Conservation (phyloP, 2,329 filamentous ascomycete species). For the Colletotrichum orchidophilum region DNA sequence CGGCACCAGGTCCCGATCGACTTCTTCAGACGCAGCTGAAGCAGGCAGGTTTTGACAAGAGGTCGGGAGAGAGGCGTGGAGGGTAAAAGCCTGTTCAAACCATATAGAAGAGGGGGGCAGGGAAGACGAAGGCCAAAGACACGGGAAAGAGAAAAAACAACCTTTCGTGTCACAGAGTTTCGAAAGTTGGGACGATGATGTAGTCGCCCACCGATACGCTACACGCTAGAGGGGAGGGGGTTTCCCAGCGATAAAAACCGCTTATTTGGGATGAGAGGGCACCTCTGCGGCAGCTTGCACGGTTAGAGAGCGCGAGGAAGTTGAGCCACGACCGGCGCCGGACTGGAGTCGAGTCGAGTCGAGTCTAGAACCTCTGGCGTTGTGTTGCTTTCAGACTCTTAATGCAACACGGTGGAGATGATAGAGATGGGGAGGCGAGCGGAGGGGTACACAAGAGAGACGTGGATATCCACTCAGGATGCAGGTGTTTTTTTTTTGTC, state of each 20-base stretch:
- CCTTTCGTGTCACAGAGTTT: conserved; percentile 24
- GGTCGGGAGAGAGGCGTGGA: neutral
- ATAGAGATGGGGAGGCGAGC: neutral
- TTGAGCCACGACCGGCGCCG: neutral
- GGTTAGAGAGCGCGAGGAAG: neutral
- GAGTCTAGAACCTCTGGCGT: conserved; percentile 15
- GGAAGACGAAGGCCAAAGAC: neutral
- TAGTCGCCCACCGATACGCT: conserved; percentile 3
- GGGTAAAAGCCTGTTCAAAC: neutral
- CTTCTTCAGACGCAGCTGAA: neutral
- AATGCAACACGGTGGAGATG: conserved; percentile 14
- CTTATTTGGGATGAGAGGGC: neutral
- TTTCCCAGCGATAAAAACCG: neutral
- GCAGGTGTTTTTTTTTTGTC: neutral
- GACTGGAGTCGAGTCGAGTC: neutral
- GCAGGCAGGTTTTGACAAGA: conserved; percentile 5
- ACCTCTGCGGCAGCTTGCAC: neutral
- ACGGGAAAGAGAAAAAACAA: neutral
- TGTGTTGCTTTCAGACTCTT: neutral
- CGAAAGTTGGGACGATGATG: conserved; percentile 26
- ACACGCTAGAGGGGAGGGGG: conserved; percentile 4
- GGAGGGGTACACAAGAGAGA: conserved; percentile 1
- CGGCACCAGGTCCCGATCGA: conserved; percentile 17
- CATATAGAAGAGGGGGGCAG: neutral
- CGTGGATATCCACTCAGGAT: conserved; percentile 10